Base-by-base conservation (phyloP, 257 asterid genomes). In the Primulina eburnea region DNA sequence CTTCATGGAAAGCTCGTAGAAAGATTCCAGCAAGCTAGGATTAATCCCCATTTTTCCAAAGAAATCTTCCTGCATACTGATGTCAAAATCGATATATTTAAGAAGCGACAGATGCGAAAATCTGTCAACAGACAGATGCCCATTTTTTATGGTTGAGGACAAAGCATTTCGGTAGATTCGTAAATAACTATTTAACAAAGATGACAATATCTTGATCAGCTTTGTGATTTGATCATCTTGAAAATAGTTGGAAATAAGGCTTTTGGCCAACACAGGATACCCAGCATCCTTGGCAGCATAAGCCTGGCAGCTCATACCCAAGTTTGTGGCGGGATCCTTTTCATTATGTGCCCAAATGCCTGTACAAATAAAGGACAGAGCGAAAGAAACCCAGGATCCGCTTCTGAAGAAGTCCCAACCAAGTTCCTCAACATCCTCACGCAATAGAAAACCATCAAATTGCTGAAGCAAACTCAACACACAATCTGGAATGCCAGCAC, bases 331-430 rank as follows among this genome's bases (percentile, higher is more conserved):
- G 35, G 87, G 73, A 76, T 77, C 77, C 60, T 79, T 82, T 68
- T 70, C 75, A 58, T 68, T 79, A 77, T 64, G 67, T 57, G 73
- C 86, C 77, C 77, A 72, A 43, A 78, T 75, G 76, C 95, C 92
- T 18, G 80, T 81, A 74, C 66, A 78, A 64, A 91, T 84, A 29
- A 88, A 63, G 64, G 95, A 88, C 62, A 91, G 86, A 32, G 85
- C 77, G 73, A 91, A 79, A 67, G 96, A 87, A 43, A 94, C 79
- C 95, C 94, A 86, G 64, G 93, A 91, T 38, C 97, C 96, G 67
- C 75, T 74, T 90, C 85, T 81, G 43, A 85, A 76, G 76, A 88
- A 88, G 60, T 89, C 90, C 95, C 96, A 94, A 62, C 92, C 89
- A 8, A 78, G 86, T 50, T 83, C 90, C 79, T 78, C 75, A 47